phyloP scores from a whole-genome alignment of 225 moss, liverwort and hornwort genomes.

The Rhytidiadelphus loreus region DNA sequence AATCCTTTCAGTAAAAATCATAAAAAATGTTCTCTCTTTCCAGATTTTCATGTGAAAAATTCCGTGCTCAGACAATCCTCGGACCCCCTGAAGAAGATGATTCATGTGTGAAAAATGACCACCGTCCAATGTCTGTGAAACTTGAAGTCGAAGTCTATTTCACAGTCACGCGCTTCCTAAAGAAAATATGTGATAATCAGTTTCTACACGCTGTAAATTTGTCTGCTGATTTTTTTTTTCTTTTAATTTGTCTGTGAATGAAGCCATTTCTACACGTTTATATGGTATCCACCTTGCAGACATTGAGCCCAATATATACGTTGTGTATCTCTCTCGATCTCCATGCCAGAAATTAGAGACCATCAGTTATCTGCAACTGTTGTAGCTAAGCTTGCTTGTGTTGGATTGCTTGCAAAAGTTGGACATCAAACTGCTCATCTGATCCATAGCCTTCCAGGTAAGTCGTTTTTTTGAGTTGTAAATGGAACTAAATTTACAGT shows the following conservation, averaged over 20 bases:
- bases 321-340: no score
- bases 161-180: not conserved
- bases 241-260: no score
- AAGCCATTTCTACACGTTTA: not conserved
- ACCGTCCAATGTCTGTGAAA: not conserved
- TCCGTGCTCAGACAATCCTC: not conserved
- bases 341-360: not conserved
- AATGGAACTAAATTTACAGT: not conserved
- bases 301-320: not conserved
- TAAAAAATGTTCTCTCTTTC: not conserved
- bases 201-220: not conserved
- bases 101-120: not conserved
- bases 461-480: not conserved
- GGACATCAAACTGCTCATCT: not conserved
- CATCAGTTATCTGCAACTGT: not conserved
- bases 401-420: not conserved
- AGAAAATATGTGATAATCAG: not conserved
- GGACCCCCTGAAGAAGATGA: not conserved
- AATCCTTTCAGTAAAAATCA: no score
- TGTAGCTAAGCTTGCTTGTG: not conserved
- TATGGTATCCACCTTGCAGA: not conserved
- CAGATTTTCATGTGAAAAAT: not conserved
- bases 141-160: not conserved
- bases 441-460: not conserved
- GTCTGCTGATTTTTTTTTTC: not conserved